Evolutionary conservation across 73 alveolate genomes (phyloP), one percentile per base, ranked within the genome.

Genomic region (Blepharisma japonicum): DNA sequence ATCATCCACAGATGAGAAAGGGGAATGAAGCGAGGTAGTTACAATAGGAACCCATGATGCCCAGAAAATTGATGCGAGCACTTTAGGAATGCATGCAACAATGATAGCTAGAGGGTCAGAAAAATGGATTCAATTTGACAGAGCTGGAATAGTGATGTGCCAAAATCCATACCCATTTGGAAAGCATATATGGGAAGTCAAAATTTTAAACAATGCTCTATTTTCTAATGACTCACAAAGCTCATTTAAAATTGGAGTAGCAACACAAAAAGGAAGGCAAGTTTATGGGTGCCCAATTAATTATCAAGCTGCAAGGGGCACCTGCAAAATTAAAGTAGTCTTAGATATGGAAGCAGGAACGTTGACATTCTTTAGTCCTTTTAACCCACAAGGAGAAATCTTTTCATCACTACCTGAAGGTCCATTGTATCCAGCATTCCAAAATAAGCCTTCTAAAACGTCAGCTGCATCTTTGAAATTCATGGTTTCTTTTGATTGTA

Each of bases 21-120:
- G 95, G 6, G 92, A 84, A 42, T 89, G 95, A 86, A 67, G 87
- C 53, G 95, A 89, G 45, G 61, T 80, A 21, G 66, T 79, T 32
- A 84, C 56, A 25, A 81, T 89, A 7, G 47, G 74, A 9, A 89
- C 95, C 0, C 46, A 55, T 11, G 95, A 89, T 49, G 46, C 38
- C 45, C 80, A 85, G 54, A 54, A 54, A 7, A 68, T 89, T 32
- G 84, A 81, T 51, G 45, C 45, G 47, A 45, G 61, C 32, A 14
- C 80, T 14, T 46, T 48, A 6, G 83, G 77, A 18, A 53, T 81
- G 6, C 86, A 88, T 77, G 92, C 92, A 5, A 78, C 45, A 20
- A 55, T 72, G 39, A 11, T 77, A 6, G 20, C 47, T 6, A 54
- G 77, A 55, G 56, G 47, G 71, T 9, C 7, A 23, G 83, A 68